Base-by-base conservation (phyloP, 257 asterid genomes). In the Knoxia roxburghii region DNA sequence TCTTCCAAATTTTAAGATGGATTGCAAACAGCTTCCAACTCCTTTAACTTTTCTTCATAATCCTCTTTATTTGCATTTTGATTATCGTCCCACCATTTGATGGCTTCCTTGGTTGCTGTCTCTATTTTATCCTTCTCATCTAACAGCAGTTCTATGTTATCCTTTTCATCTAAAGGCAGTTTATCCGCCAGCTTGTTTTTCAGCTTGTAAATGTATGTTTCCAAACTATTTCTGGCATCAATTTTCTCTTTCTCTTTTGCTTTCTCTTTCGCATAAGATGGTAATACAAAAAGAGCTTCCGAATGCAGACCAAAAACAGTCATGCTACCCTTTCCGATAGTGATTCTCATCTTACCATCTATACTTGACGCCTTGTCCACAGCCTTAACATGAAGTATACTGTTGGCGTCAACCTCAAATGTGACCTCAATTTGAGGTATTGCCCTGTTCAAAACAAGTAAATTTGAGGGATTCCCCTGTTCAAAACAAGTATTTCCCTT, bases 351-450 rank as follows among this genome's bases (percentile, higher is more conserved):
- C 82, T 85, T 78, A 66, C 82, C 86, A 9, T 80, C 76, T 46
- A 77, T 77, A 12, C 82, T 84, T 23, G 86, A 74, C 56, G 88
- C 90, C 73, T 82, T 85, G 73, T 85, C 90, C 49, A 80, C 88
- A 1, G 90, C 90, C 68, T 72, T 80, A n/a, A 85, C 86, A 35
- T 82, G 78, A 8, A 84, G 76, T 35, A 90, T 90, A 46, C 96
- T 91, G 20, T 90, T 86, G 64, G 96, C 92, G 40, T 88, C 97
- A 0, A 88, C 95, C 64, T 88, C 96, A 18, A 90, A 90, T 8
- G 97, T 90, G 0, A 90, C 96, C 68, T 90, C 97, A 2, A 88
- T 90, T 67, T 90, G 96, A 67, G 97, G 96, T 39, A 91, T 86
- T 58, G 95, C 96, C 81, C 95, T 89, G 83, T 74, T 52, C 15